Percentiles rank a stretch among this genome's conserved stretches.
Evolutionary conservation across 805 yeast species (phyloP).

Genomic region (Pichia exigua): DNA sequence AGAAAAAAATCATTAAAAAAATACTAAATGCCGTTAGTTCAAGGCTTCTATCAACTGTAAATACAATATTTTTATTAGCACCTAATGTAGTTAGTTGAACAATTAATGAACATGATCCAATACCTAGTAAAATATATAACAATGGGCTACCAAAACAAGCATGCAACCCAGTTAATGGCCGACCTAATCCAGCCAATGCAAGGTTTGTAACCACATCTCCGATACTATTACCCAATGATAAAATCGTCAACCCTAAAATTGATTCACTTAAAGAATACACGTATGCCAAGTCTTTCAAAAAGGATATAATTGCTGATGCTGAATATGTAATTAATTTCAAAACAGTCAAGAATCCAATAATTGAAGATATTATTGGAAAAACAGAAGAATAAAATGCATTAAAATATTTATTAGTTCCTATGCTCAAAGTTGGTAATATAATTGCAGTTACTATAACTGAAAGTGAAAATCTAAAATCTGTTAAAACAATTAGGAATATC

Average conservation of each 20-base stretch:
- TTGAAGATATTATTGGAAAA: slow-evolving; percentile 18
- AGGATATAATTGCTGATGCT: slow-evolving; percentile 24
- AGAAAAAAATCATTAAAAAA: slow-evolving; percentile 31
- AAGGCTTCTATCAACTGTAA: slow-evolving; percentile 34
- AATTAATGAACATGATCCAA: slow-evolving; percentile 40
- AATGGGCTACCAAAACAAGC: slow-evolving; percentile 51
- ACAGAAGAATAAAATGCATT: slow-evolving; percentile 8
- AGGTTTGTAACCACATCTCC: slow-evolving; percentile 46
- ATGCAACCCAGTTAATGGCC: slow-evolving; percentile 39
- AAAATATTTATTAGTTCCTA: neutral
- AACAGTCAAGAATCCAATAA: slow-evolving; percentile 25
- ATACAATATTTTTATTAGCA: slow-evolving; percentile 19
- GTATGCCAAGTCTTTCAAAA: slow-evolving; percentile 38
- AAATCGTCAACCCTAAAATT: slow-evolving; percentile 39
- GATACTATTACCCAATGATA: slow-evolving; percentile 43
- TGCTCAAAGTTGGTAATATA: neutral
- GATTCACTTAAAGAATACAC: slow-evolving; percentile 39
- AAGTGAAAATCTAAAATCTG: slow-evolving; percentile 5
- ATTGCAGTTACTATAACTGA: neutral
- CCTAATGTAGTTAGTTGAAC: slow-evolving; percentile 11
- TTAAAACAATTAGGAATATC: slow-evolving; percentile 6
- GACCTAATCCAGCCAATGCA: slow-evolving; percentile 31
- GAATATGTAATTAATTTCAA: slow-evolving; percentile 24
- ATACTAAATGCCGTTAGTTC: slow-evolving; percentile 33
- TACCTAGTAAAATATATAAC: slow-evolving; percentile 39